Evolutionary conservation across 257 asterid species (phyloP).

Genomic region (Penstemon newberryi): DNA sequence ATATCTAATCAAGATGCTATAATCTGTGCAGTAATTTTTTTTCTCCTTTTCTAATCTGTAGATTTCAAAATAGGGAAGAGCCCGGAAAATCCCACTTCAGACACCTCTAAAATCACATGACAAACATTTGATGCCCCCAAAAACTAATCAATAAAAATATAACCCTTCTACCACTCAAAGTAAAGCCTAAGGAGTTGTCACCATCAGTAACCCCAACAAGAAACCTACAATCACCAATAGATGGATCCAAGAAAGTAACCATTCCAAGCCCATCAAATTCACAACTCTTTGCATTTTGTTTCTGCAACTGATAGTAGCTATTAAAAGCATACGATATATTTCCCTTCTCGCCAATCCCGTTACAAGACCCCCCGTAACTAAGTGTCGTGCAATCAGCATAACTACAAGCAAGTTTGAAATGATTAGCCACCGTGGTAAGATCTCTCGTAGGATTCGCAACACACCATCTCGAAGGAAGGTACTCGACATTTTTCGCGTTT

Average conservation of each 20-base stretch:
- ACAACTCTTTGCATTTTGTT: slow-evolving; percentile 73
- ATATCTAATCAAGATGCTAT: slow-evolving; percentile 27
- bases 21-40: slow-evolving; percentile 42
- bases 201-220: slow-evolving; percentile 71
- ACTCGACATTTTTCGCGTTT: slow-evolving; percentile 71
- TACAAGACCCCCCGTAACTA: slow-evolving; percentile 84
- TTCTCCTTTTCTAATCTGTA: slow-evolving; percentile 23
- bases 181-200: slow-evolving; percentile 38
- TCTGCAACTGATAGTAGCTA: slow-evolving; percentile 76
- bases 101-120: slow-evolving; percentile 35
- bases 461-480: slow-evolving; percentile 93
- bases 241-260: slow-evolving; percentile 90
- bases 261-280: slow-evolving; percentile 96
- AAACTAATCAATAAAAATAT: slow-evolving; percentile 34
- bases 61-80: slow-evolving; percentile 34
- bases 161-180: slow-evolving; percentile 21
- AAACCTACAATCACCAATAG: slow-evolving; percentile 75
- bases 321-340: slow-evolving; percentile 90
- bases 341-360: slow-evolving; percentile 66
- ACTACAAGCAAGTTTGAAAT: slow-evolving; percentile 70
- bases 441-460: slow-evolving; percentile 74
- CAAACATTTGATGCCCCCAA: slow-evolving; percentile 37
- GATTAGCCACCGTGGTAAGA: slow-evolving; percentile 61
- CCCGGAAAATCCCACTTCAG: slow-evolving; percentile 37
- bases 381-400: slow-evolving; percentile 90